Base-by-base conservation (phyloP, 768 basidiomycete species). In the Suillus spraguei region DNA sequence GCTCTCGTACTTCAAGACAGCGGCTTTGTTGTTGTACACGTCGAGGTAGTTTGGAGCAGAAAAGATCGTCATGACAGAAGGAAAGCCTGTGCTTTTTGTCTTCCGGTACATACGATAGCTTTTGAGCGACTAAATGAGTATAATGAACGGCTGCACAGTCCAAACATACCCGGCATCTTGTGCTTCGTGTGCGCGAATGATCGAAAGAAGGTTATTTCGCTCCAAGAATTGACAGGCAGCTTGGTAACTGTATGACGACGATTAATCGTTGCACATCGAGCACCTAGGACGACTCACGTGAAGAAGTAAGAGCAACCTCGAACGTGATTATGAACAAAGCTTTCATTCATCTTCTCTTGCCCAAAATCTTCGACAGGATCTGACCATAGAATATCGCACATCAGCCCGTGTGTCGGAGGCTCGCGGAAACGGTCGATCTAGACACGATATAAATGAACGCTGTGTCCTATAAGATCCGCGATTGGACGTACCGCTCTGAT, bases 21-120 rank as follows among this genome's bases (percentile, higher is more conserved):
- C 97, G 2, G 96, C 97, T 78, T 99, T 99, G 81, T 99, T 99
- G 78, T 97, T 95, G 78, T 99, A 99, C 22, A 99, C 94, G 71
- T 99, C 97, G 63, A 99, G 89, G 73, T 98, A 98, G 74, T 98
- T 96, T 47, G 97, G 97, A 9, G 96, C 96, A 17, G 94, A 96
- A 80, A 99, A 99, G 71, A 99, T 95, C n/a, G 97, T 99, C 95
- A 99, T 99, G 63, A 99, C 96, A 17, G 95, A 97, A 20, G 97
- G 97, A 82, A 99, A 99, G 7, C 97, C 96, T 0, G 96, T 99
- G 22, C 94, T 92, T 78, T 95, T 94, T 5, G 97, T 98, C 79
- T 99, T 99, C 68, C 95, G 92, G 73, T 99, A 98, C 97, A 98
- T 98, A 61, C 96, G 93, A 74, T 97, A 97, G 14, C 94, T 95